Conservation (phyloP, 1,139 yeast species). For the Candida sp. region DNA sequence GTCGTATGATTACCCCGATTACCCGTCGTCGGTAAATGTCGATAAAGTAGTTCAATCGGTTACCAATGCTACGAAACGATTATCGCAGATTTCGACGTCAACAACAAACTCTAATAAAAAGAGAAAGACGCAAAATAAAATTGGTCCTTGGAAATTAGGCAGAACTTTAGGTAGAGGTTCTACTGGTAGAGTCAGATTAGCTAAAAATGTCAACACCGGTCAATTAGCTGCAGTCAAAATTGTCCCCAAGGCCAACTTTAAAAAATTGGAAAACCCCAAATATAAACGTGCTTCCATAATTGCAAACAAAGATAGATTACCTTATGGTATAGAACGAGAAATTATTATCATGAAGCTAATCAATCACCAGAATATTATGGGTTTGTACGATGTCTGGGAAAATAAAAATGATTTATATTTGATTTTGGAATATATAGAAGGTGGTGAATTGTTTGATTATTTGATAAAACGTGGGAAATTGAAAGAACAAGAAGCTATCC, state of each 20-base stretch:
- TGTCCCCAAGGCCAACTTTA: constrained; percentile 75
- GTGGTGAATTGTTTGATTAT: constrained; percentile 94
- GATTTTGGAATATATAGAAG: constrained; percentile 93
- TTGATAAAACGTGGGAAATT: constrained; percentile 84
- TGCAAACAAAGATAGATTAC: constrained; percentile 58
- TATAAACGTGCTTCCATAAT: constrained; percentile 32
- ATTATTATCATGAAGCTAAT: constrained; percentile 90
- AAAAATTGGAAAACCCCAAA: constrained; percentile 53
- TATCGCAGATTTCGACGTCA: constrained; percentile 62
- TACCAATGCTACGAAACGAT: constrained; percentile 60
- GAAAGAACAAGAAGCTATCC: constrained; percentile 86
- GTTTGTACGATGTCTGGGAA: constrained; percentile 97
- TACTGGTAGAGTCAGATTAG: constrained; percentile 90
- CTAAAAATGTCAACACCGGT: constrained; percentile 80
- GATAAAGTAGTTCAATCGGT: constrained; percentile 51
- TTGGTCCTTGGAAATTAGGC: constrained; percentile 98
- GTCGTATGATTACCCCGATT: constrained; percentile 15
- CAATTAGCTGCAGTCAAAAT: constrained; percentile 96
- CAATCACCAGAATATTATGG: constrained; percentile 91
- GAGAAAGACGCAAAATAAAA: constrained; percentile 63
- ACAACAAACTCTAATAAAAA: constrained; percentile 45
- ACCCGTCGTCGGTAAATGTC: constrained; percentile 29
- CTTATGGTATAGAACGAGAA: constrained; percentile 95
- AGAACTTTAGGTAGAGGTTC: constrained; percentile 94
- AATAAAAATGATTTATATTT: constrained; percentile 89